Percentiles rank a stretch among this genome's conserved stretches.
phyloP scores from a whole-genome alignment of 2,329 filamentous ascomycete genomes.

The Beauveria sp. region DNA sequence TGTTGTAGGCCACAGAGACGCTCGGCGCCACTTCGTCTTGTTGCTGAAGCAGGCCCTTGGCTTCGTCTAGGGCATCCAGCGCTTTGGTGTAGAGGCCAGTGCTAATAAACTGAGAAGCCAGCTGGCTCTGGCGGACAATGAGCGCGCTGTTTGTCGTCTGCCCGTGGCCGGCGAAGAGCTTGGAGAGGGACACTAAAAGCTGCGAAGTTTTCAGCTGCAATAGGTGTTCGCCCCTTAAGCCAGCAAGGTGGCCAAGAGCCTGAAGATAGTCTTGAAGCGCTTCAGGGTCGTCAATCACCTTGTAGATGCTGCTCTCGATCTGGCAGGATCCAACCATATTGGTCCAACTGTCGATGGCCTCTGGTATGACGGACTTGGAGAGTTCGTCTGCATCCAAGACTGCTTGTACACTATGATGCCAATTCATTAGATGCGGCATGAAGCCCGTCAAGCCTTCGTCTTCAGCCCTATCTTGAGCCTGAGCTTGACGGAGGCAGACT shows the following conservation, averaged over 20 bases:
- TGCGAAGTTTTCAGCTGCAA: slow-evolving; percentile 31
- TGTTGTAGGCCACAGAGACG: slow-evolving; percentile 41
- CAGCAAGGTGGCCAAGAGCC: slow-evolving; percentile 43
- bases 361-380: slow-evolving; percentile 24
- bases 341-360: slow-evolving; percentile 38
- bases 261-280: slow-evolving; percentile 42
- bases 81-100: slow-evolving; percentile 46
- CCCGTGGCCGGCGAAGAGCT: slow-evolving; percentile 24
- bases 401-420: slow-evolving; percentile 36
- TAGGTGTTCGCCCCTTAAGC: slow-evolving; percentile 40
- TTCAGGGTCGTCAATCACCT: slow-evolving; percentile 41
- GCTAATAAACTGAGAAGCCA: slow-evolving; percentile 46
- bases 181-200: slow-evolving; percentile 28
- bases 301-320: slow-evolving; percentile 33
- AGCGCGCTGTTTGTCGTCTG: slow-evolving; percentile 29
- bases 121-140: slow-evolving; percentile 38
- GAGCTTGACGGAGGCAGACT: slow-evolving; percentile 28
- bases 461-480: slow-evolving; percentile 32
- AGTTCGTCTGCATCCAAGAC: slow-evolving; percentile 30
- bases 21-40: slow-evolving; percentile 28
- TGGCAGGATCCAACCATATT: slow-evolving; percentile 30
- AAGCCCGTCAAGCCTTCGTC: slow-evolving; percentile 38
- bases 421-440: slow-evolving; percentile 40
- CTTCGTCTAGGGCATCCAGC: slow-evolving; percentile 47
- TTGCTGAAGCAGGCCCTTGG: slow-evolving; percentile 39